Evolutionary conservation across 2,329 filamentous ascomycete genomes (phyloP).

Genomic region (Immersiporthe knoxdaviesiana): DNA sequence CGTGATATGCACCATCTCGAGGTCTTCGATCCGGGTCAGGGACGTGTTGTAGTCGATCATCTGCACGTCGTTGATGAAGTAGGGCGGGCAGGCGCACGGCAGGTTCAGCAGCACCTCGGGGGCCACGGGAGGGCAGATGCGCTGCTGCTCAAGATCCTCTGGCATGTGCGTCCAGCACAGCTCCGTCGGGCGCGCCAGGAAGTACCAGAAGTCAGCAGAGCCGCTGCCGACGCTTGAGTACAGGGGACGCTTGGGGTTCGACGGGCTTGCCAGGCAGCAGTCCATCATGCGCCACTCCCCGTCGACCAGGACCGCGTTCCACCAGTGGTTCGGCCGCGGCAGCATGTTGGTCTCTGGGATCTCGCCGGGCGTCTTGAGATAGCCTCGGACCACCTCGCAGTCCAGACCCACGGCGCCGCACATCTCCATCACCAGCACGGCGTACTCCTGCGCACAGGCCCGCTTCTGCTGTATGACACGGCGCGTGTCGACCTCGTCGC

Average conservation of each 20-base stretch:
- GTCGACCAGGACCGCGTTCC: slow-evolving; percentile 93
- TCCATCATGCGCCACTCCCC: slow-evolving; percentile 97
- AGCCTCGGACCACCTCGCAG: slow-evolving; percentile 85
- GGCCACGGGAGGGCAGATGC: slow-evolving; percentile 85
- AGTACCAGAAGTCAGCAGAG: slow-evolving; percentile 87
- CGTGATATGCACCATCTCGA: slow-evolving; percentile 91
- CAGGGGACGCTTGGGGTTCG: slow-evolving; percentile 75
- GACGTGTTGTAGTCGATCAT: slow-evolving; percentile 92
- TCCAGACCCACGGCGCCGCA: slow-evolving; percentile 86
- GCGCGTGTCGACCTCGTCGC: slow-evolving; percentile 70
- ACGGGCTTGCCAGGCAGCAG: slow-evolving; percentile 87
- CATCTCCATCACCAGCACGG: slow-evolving; percentile 88
- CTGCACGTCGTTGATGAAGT: slow-evolving; percentile 79
- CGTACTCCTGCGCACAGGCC: slow-evolving; percentile 87
- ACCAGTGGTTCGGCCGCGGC: slow-evolving; percentile 93
- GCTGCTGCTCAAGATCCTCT: slow-evolving; percentile 84
- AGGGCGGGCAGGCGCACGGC: slow-evolving; percentile 83
- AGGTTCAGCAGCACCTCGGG: slow-evolving; percentile 85
- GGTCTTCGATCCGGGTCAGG: slow-evolving; percentile 79
- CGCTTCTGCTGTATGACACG: slow-evolving; percentile 83
- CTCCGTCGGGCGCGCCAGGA: slow-evolving; percentile 85
- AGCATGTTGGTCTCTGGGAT: slow-evolving; percentile 77
- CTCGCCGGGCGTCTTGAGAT: slow-evolving; percentile 89
- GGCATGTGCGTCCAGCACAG: slow-evolving; percentile 96
- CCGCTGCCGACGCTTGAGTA: slow-evolving; percentile 76